Conservation (phyloP, 177 flowering plant genomes). For the Viscum album region DNA sequence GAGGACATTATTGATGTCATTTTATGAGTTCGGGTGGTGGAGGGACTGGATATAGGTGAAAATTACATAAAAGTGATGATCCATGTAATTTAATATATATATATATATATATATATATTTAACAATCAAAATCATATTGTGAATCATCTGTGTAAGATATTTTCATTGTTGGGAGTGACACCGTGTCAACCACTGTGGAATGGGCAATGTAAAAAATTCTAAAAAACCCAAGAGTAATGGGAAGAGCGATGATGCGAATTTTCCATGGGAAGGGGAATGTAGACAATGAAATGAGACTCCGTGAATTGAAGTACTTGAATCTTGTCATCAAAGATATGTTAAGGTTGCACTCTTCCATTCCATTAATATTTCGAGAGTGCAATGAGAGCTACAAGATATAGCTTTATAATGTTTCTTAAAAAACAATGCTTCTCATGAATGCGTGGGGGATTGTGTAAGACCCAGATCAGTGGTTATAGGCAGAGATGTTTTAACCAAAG, state of each 20-base stretch:
- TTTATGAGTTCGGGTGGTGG: conserved; percentile 17
- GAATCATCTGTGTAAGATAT: too few relatives aligned
- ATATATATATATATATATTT: neutral
- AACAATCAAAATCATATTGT: too few relatives aligned
- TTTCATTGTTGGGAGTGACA: conserved; percentile 20
- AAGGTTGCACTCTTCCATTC: neutral
- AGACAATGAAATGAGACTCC: neutral
- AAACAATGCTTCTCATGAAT: neutral
- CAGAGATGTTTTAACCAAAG: neutral
- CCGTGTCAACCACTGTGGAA: conserved; percentile 12
- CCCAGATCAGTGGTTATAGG: neutral
- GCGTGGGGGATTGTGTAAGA: neutral
- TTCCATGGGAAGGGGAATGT: too few relatives aligned
- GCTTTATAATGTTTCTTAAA: neutral
- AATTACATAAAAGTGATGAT: conserved; percentile 29
- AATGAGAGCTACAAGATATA: neutral
- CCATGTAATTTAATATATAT: conserved; percentile 18
- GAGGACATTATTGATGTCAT: conserved; percentile 36
- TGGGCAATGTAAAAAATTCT: conserved; percentile 28
- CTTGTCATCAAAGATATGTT: neutral
- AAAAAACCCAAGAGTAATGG: conserved; percentile 19
- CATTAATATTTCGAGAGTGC: neutral
- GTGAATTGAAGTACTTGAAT: neutral
- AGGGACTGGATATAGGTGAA: conserved; percentile 18
- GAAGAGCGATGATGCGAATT: neutral